Evolutionary conservation across 2,329 filamentous ascomycete species (phyloP), one percentile per base, ranked within the genome.

Genomic region (Fulvia fulva): DNA sequence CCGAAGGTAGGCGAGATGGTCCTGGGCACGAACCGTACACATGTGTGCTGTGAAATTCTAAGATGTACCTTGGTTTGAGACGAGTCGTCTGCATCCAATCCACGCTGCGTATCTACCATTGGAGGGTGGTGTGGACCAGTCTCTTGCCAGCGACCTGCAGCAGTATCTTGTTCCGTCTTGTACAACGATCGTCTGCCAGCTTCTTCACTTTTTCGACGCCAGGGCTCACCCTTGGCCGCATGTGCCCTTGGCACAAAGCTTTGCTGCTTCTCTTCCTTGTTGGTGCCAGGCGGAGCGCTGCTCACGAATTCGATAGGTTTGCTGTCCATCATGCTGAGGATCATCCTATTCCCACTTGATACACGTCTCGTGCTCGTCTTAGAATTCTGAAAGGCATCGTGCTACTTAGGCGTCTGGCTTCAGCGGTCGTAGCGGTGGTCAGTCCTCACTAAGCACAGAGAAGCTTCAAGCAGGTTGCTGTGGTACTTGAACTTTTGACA

Each of bases 1-100:
- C 52, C 52, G n/a, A 43, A 54, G 7, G 28, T 45, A 5, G 52
- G 52, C 23, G 52, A 43, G 37, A 54, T 45, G 16, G 52, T 26
- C 23, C 52, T 21, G 23, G n/a, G 26, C 1, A 51, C 8, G 22
- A 51, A n/a, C n/a, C 34, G 12, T n/a, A 2, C 34, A 41, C 16
- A 16, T 11, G 7, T 37, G 34, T 37, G 47, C 14, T n/a, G 26
- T 34, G 26, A 25, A 16, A n/a, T n/a, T n/a, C n/a, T n/a, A n/a
- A n/a, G n/a, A n/a, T n/a, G n/a, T n/a, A n/a, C n/a, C n/a, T 21
- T 51, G 26, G 5, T 51, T 5, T 34, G n/a, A 19, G 34, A 26
- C 2, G 11, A 4, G n/a, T 8, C 11, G 28, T 9, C 49, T 9
- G 30, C 49, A 34, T n/a, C n/a, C n/a, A n/a, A n/a, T n/a, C n/a